Conservation (phyloP, 352 stramenopile genomes). For the Pythium apleroticum region DNA sequence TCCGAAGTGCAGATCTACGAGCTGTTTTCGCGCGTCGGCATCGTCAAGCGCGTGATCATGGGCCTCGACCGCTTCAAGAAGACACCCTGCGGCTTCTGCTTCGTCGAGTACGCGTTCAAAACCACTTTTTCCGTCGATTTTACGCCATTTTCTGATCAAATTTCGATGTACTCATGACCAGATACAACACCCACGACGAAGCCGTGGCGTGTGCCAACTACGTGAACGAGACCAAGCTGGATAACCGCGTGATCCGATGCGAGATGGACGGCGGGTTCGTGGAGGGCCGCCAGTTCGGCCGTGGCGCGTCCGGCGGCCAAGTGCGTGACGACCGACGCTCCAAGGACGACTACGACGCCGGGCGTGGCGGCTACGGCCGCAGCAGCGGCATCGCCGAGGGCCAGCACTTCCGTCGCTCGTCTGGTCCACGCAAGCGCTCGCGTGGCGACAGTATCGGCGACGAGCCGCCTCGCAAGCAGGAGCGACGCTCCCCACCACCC, state of each 20-base stretch:
- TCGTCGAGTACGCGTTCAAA: conserved; percentile 89
- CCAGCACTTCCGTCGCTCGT: conserved; percentile 70
- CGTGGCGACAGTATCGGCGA: conserved; percentile 54
- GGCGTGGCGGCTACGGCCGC: conserved; percentile 74
- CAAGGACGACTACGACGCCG: conserved; percentile 85
- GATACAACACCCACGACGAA: conserved; percentile 69
- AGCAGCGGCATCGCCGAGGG: conserved; percentile 61
- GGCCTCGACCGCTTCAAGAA: conserved; percentile 95
- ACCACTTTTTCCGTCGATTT: background rate
- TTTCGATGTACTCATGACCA: conserved; percentile 8
- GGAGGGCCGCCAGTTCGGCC: conserved; percentile 85
- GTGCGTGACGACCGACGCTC: conserved; percentile 83
- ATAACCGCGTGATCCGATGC: conserved; percentile 86
- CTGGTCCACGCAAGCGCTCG: conserved; percentile 46
- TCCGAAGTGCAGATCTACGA: conserved; percentile 94
- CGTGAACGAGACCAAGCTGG: conserved; percentile 85
- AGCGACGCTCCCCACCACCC: conserved; percentile 27
- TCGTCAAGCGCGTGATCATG: conserved; percentile 94
- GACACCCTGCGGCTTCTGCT: conserved; percentile 97
- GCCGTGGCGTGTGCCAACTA: conserved; percentile 79
- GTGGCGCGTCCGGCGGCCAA: conserved; percentile 78
- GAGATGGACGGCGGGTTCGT: conserved; percentile 89
- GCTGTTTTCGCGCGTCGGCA: conserved; percentile 93
- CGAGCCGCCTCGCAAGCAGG: conserved; percentile 46
- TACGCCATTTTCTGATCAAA: background rate